Evolutionary conservation across 768 basidiomycete species (phyloP), one percentile per base, ranked within the genome.

Genomic region (Boletus coccyginus): DNA sequence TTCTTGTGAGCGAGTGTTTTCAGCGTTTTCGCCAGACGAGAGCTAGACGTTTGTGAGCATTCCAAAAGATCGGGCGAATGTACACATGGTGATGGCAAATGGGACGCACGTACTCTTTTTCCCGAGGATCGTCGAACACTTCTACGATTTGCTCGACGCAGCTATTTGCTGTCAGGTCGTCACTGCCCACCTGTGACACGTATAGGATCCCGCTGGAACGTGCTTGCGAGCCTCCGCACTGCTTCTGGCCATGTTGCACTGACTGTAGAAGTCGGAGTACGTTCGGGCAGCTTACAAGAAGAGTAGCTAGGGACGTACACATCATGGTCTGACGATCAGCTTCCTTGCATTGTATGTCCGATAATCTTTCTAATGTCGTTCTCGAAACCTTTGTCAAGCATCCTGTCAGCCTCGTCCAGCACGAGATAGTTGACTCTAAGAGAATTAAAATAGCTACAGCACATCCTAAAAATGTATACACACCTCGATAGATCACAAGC

Each of bases 191-290:
- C n/a, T 0, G 94, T 98, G 40, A 98, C 87, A 29, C 92, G 83
- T 21, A 98, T 80, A 5, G 96, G 94, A 55, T 90, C 73, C 41
- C 80, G 81, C 70, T 90, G 88, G 76, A 98, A 98, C 11, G 94
- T 87, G 63, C 83, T 81, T 0, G 97, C 97, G 38, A 99, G 78
- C 56, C 89, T 79, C 50, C 95, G 82, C 24, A 99, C 95, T 12
- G 90, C 85, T 65, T 96, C 93, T 0, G 97, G 97, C 97, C 97
- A 99, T 9, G 97, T 99, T 10, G 97, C 97, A 50, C 94, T 97
- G 77, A 98, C 93, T 95, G 62, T 27, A 46, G 8, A 39, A 5
- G 19, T 40, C 19, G 13, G 39, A 16, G 43, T 14, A 46, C 9
- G 38, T 53, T 9, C 12, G 5, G 3, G 17, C 29, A 3, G 10